Evolutionary conservation across 129 eudicot species (phyloP).

Genomic region (Tagetes patula): DNA sequence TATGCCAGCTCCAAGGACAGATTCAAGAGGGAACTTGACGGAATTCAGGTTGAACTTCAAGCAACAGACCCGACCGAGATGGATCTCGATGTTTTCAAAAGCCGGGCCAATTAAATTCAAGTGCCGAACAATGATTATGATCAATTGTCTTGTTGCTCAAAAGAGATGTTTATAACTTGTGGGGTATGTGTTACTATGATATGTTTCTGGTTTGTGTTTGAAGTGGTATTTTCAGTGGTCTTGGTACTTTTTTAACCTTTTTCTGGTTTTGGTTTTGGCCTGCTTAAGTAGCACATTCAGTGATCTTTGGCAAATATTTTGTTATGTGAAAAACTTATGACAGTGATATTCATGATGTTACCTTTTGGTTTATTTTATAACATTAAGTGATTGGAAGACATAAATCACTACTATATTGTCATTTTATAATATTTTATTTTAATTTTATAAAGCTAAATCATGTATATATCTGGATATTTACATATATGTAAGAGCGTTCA

Average conservation of each 20-base stretch:
- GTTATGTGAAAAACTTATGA: slow-evolving; percentile 31
- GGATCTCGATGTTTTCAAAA: slow-evolving; percentile 56
- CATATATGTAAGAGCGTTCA: no score
- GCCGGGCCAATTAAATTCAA: slow-evolving; percentile 42
- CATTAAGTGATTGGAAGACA: neutral
- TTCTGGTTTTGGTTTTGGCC: neutral
- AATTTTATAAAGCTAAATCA: no score
- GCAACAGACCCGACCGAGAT: slow-evolving; percentile 60
- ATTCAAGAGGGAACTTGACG: slow-evolving; percentile 72
- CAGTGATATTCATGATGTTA: slow-evolving; percentile 19
- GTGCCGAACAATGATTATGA: neutral
- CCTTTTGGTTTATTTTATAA: slow-evolving; percentile 27
- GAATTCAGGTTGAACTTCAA: slow-evolving; percentile 61
- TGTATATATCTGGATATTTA: no score
- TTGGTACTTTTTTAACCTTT: slow-evolving; percentile 13
- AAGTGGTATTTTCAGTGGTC: slow-evolving; percentile 31
- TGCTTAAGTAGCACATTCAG: slow-evolving; percentile 27
- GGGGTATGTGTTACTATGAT: slow-evolving; percentile 35
- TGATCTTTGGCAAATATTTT: slow-evolving; percentile 40
- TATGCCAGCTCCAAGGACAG: slow-evolving; percentile 53
- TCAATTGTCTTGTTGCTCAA: slow-evolving; percentile 13
- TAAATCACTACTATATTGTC: neutral
- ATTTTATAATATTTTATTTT: no score
- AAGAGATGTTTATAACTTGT: slow-evolving; percentile 36
- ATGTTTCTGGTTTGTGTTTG: slow-evolving; percentile 35